Conservation (phyloP, 768 basidiomycete species). For the Leccinum arenicola region DNA sequence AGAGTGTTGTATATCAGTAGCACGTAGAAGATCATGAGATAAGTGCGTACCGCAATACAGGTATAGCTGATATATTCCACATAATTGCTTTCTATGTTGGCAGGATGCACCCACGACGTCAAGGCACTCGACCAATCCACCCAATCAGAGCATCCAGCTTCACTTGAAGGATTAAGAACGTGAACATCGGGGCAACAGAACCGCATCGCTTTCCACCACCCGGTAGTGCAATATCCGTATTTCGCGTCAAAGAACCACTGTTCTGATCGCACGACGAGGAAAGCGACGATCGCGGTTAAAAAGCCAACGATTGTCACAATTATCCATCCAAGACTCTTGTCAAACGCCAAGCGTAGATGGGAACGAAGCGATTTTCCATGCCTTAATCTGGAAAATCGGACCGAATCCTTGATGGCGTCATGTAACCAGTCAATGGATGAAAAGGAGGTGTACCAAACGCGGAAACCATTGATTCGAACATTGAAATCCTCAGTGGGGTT, state of each 20-base stretch:
- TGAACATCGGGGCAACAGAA: slow-evolving; percentile 70
- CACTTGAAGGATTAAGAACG: slow-evolving; percentile 11
- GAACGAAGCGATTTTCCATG: slow-evolving; percentile 69
- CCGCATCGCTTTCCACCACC: slow-evolving; percentile 71
- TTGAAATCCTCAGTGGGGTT: slow-evolving; percentile 47
- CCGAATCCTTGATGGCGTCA: slow-evolving; percentile 92
- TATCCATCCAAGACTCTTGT: slow-evolving; percentile 84
- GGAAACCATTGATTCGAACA: slow-evolving; percentile 78
- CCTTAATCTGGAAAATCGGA: slow-evolving; percentile 71
- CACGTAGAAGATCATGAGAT: neutral
- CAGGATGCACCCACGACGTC: slow-evolving; percentile 22
- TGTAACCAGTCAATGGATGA: slow-evolving; percentile 96
- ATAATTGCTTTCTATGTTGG: slow-evolving; percentile 31
- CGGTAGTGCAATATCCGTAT: slow-evolving; percentile 76
- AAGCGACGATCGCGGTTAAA: slow-evolving; percentile 81
- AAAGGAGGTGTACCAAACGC: slow-evolving; percentile 84
- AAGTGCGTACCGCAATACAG: slow-evolving; percentile 66
- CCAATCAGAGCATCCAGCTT: slow-evolving; percentile 65
- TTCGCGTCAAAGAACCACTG: slow-evolving; percentile 91
- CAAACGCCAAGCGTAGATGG: slow-evolving; percentile 57
- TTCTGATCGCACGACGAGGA: slow-evolving; percentile 81
- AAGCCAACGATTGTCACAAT: slow-evolving; percentile 88
- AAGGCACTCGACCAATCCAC: slow-evolving; percentile 68
- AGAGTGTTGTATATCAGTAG: neutral
- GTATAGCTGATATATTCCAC: slow-evolving; percentile 72